Evolutionary conservation across 2,329 filamentous ascomycete species (phyloP), one percentile per base, ranked within the genome.

Genomic region (Talaromyces sp.): DNA sequence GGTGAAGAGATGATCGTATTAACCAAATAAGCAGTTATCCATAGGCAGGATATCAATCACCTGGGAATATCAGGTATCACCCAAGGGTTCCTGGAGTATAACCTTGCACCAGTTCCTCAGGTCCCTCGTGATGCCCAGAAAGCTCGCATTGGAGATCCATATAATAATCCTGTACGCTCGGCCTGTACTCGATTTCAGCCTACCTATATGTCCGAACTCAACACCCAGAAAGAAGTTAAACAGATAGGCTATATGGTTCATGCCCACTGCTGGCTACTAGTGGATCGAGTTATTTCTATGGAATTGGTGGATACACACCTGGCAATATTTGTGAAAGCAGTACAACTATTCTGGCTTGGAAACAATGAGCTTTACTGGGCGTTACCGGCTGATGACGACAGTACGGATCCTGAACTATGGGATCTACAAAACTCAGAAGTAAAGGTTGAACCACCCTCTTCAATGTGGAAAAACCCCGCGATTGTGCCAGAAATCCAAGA

Each of bases 231-330:
- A 6, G 60, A 78, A 52, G 38, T 29, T 31, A 14, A 56, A 31
- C 55, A 51, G 26, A 54, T 66, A 26, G 65, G 63, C 14, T 64
- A 64, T 56, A 3, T 32, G 2, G 60, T 65, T 17, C 64, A 66
- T 49, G 55, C 56, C n/a, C 64, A 63, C 57, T 66, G 63, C 55
- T 66, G 65, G 64, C 11, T 64, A 50, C 61, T 66, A 14, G 31
- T 64, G n/a, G 61, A 55, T 32, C 64, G 61, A 8, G 41, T 65
- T 21, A 61, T 65, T 24, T 58, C 63, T 10, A 58, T 63, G 24
- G 51, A 29, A 24, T n/a, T 60, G 24, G 26, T 65, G 6, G 17
- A 58, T 35, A 21, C 55, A 27, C 53, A 65, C 41, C 56, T 65
- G 11, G 58, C 58, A 19, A 21, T 55, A 32, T 58, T 63, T 21